Conservation (phyloP, 441 rosid genomes). For the Jatropha multifida region DNA sequence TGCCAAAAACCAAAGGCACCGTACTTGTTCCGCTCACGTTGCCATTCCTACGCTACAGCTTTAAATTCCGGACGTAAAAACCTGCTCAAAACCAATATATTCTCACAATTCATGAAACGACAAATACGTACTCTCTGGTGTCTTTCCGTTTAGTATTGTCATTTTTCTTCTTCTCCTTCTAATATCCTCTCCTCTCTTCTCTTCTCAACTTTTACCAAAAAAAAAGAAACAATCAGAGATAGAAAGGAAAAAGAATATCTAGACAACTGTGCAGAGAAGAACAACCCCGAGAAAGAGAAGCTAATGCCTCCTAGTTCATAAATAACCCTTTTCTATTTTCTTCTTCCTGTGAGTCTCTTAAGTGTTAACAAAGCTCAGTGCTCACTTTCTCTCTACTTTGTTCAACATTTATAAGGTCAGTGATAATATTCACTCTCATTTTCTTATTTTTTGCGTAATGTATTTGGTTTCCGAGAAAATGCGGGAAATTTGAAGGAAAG, state of each 20-base stretch:
- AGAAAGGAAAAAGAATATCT: not conserved
- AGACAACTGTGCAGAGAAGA: not conserved
- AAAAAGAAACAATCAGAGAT: not conserved
- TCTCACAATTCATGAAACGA: constrained; percentile 5
- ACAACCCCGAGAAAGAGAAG: too few relatives aligned
- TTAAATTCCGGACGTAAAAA: not conserved
- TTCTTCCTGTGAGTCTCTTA: not conserved
- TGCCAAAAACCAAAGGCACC: not conserved
- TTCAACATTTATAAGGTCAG: constrained; percentile 7
- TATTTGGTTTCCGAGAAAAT: constrained; percentile 8
- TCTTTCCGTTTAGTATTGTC: not conserved
- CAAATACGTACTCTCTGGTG: not conserved
- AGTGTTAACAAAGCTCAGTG: not conserved
- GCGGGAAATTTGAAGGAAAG: not conserved
- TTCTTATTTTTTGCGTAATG: not conserved
- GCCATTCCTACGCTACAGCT: too few relatives aligned
- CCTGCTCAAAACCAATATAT: constrained; percentile 8
- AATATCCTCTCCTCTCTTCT: not conserved
- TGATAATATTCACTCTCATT: not conserved
- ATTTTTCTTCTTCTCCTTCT: not conserved
- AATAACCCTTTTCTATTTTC: not conserved
- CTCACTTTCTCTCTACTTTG: not conserved
- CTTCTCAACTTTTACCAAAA: not conserved
- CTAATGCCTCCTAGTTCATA: too few relatives aligned
- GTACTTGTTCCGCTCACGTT: not conserved